Evolutionary conservation across 148 eudicot genomes (phyloP), one percentile per base, ranked within the genome.

Genomic region (Dianthus caryophyllus): DNA sequence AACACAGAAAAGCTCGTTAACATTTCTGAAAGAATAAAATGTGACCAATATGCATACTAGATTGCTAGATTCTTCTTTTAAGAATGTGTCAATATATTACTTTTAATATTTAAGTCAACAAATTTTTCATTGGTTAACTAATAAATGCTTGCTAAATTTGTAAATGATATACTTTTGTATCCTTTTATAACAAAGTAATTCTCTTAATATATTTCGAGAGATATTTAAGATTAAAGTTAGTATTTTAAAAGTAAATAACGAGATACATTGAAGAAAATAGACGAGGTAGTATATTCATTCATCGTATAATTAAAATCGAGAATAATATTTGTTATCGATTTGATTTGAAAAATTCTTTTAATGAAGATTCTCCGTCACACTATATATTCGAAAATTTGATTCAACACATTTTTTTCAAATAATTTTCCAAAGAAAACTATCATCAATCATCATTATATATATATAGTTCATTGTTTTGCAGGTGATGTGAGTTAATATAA

Each of bases 281-380:
- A n/a, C n/a, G n/a, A n/a, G n/a, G n/a, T n/a, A n/a, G n/a, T n/a
- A n/a, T n/a, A n/a, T n/a, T n/a, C n/a, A n/a, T n/a, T n/a, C n/a
- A n/a, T n/a, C n/a, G n/a, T n/a, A n/a, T n/a, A n/a, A n/a, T n/a
- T n/a, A n/a, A n/a, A 18, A 49, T 8, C 18, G 4, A 20, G 17
- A 51, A n/a, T 20, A 5, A 18, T 18, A 14, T 5, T 20, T 11
- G 38, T 60, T n/a, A 9, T 60, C 31, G n/a, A 6, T 59, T 18
- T 43, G 14, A 25, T 17, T 66, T 66, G 70, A 67, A 67, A 41
- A 17, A 9, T 54, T 67, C 71, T 67, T 54, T 17, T 24, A 62
- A 39, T 55, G 71, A 68, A 56, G 4, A 21, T 17, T 52, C 47
- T 24, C 18, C 13, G 21, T 17, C 65, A 61, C 17, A 61, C 65